Conservation (phyloP, 208 protist species). For the Acanthamoeba sp. region DNA sequence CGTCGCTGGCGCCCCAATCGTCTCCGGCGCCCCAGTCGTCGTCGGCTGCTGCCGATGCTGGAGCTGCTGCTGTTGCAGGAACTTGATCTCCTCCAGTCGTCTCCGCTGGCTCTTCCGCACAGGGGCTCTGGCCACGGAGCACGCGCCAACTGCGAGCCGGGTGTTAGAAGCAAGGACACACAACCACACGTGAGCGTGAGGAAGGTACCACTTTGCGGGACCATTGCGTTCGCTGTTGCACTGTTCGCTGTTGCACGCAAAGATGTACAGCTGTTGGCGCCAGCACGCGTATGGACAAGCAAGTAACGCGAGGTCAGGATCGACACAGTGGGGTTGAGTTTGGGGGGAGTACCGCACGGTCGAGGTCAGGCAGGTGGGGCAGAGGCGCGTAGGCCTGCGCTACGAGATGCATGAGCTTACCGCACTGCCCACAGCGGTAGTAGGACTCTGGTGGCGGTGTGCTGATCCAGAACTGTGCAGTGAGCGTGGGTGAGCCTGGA, state of each 20-base stretch:
- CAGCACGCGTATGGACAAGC: too few species aligned
- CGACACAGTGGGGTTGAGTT: neutral
- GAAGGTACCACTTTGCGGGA: neutral
- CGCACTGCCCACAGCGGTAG: slow-evolving; percentile 1
- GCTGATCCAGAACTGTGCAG: neutral
- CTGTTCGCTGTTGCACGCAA: slow-evolving; percentile 28
- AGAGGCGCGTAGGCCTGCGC: slow-evolving; percentile 28
- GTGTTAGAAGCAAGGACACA: neutral
- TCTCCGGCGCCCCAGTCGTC: slow-evolving; percentile 27
- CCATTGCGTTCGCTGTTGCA: slow-evolving; percentile 25
- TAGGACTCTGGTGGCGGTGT: slow-evolving; percentile 7
- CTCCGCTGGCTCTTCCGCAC: neutral
- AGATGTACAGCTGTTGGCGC: slow-evolving; percentile 9
- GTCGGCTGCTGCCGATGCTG: neutral
- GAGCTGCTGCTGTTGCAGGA: neutral
- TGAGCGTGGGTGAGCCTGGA: neutral
- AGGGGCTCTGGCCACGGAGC: neutral
- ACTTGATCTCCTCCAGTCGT: neutral
- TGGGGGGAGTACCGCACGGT: neutral
- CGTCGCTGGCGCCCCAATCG: neutral
- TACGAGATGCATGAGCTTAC: slow-evolving; percentile 15
- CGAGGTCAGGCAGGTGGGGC: neutral
- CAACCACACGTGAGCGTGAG: too few species aligned
- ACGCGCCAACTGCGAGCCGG: neutral
- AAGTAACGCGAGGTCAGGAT: neutral